Conservation (phyloP, 2,329 filamentous ascomycete genomes). For the Zopfia rhizophila region DNA sequence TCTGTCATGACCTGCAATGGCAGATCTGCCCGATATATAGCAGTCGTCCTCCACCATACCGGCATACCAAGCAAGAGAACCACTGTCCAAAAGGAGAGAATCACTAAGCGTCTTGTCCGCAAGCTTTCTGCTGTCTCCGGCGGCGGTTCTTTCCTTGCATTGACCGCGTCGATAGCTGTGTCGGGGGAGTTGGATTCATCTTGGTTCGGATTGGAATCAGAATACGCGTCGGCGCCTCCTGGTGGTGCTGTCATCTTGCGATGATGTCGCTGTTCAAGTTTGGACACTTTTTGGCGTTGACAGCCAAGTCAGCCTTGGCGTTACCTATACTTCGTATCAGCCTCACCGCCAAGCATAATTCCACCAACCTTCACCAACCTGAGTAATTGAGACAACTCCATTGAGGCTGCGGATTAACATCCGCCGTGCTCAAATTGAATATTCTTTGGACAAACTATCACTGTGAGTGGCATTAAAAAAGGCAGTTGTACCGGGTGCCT, state of each 20-base stretch:
- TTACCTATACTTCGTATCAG: no score
- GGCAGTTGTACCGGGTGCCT: no score
- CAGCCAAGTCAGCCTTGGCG: no score
- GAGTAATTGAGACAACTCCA: no score
- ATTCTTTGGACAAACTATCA: no score
- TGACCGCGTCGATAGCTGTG: conserved; percentile 9
- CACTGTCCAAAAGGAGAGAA: conserved; percentile 90
- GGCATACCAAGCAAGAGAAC: conserved; percentile 86
- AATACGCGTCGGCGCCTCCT: conserved; percentile 34
- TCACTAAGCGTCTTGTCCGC: conserved; percentile 76
- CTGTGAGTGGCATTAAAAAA: no score
- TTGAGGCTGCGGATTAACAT: no score
- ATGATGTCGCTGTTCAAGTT: conserved; percentile 16
- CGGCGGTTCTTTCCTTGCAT: conserved; percentile 64
- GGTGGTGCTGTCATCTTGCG: conserved; percentile 41
- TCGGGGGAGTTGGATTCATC: conserved; percentile 9
- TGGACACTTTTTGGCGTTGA: conserved; percentile 4
- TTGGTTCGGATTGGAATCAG: conserved; percentile 17
- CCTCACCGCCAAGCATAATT: no score
- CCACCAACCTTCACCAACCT: no score
- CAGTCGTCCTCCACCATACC: conserved; percentile 96
- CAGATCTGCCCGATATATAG: conserved; percentile 86
- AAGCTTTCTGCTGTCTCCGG: conserved; percentile 78
- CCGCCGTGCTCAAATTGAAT: no score
- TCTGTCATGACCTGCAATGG: conserved; percentile 87